A percentile compares a stretch with the other conserved stretches of the same genome.
Conservation (phyloP, 306 rosid genomes). For the Albizia julibrissin region DNA sequence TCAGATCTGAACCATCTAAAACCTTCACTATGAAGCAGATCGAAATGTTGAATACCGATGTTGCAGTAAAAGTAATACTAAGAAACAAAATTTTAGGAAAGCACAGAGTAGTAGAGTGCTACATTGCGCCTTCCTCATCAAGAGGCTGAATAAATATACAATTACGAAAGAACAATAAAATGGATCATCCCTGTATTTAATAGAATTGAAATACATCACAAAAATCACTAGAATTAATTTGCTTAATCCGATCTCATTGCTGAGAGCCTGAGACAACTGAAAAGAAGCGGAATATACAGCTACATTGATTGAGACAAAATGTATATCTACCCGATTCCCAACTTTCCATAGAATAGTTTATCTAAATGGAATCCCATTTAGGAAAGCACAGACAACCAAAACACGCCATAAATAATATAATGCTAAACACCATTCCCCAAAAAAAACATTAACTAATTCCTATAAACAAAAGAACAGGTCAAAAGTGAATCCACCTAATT, state of each 20-base stretch:
- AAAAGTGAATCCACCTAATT: constrained; percentile 41
- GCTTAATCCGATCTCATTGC: background rate
- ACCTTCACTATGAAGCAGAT: background rate
- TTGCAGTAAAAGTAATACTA: background rate
- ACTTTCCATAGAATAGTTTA: constrained; percentile 2
- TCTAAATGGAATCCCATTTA: constrained; percentile 25
- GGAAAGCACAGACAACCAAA: constrained; percentile 15
- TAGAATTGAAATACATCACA: background rate
- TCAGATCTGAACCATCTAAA: background rate
- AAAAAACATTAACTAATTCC: constrained; percentile 7
- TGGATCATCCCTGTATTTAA: background rate
- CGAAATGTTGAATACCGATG: background rate
- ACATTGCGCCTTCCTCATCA: background rate
- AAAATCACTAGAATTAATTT: background rate
- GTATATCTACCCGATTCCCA: background rate
- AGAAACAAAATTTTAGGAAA: background rate
- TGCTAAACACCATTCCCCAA: constrained; percentile 1
- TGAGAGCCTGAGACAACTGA: background rate
- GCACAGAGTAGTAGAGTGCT: background rate
- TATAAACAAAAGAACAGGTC: background rate
- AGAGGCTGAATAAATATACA: background rate
- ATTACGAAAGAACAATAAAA: background rate
- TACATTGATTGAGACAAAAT: background rate
- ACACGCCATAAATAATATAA: background rate
- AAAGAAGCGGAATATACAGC: constrained; percentile 6